Evolutionary conservation across 148 eudicot genomes (phyloP), one percentile per base, ranked within the genome.

Genomic region (Talinum fruticosum): DNA sequence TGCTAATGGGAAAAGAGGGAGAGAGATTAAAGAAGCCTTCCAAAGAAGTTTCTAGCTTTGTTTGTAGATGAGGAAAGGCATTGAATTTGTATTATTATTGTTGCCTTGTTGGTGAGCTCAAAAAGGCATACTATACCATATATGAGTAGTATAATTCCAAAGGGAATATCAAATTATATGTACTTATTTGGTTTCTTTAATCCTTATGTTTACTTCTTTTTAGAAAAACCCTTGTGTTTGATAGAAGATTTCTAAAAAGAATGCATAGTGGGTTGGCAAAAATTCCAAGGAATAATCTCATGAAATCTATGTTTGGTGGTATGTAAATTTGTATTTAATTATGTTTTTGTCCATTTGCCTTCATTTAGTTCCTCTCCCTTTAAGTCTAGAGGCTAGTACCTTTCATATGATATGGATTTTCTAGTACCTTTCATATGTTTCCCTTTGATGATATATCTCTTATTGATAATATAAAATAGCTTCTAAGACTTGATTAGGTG

Each of bases 31-130:
- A 32, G 38, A 36, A 35, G 28, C 28, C 28, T 38, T 18, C 53
- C 26, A 41, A 13, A 26, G 73, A 70, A 70, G 73, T 16, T 26
- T 41, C 54, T 44, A 29, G 34, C 54, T 71, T 71, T 44, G 34
- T 71, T 71, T 71, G 73, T 71, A 41, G 32, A 44, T 34, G n/a
- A 71, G 10, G 73, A 13, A 71, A 71, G 29, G 73, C 32, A 37
- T 37, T 59, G 29, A 24, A 69, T 69, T 10, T 59, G 29, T 69
- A 69, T 69, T 10, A 69, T 69, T 36, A 32, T 59, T 59, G 18
- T 13, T 49, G 54, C 14, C 19, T n/a, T n/a, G n/a, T n/a, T 41
- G 8, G 47, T 41, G 47, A 41, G 13, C 13, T 10, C 44, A 38
- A 38, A 21, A 59, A 8, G 10, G n/a, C n/a, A 59, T 6, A 13